phyloP scores from a whole-genome alignment of 2,329 filamentous ascomycete species.

The Colletotrichum filicis region DNA sequence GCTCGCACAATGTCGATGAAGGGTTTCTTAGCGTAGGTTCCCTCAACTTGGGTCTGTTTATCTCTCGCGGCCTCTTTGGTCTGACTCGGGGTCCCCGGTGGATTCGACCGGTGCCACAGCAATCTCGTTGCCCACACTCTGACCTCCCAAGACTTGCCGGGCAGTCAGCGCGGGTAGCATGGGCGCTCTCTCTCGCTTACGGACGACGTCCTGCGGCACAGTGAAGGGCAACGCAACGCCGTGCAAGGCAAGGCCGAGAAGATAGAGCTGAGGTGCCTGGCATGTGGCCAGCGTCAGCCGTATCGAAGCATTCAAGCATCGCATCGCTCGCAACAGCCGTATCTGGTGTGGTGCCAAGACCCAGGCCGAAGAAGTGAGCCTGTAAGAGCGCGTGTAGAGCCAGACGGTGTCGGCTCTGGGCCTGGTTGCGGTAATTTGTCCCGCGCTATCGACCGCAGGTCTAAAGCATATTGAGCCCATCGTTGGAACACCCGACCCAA shows the following conservation, averaged over 20 bases:
- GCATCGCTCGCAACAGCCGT: slow-evolving; percentile 20
- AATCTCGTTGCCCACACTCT: slow-evolving; percentile 27
- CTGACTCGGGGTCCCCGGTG: slow-evolving; percentile 33
- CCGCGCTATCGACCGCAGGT: slow-evolving; percentile 31
- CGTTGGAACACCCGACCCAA: background rate
- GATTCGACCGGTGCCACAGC: slow-evolving; percentile 32
- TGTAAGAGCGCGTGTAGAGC: slow-evolving; percentile 23
- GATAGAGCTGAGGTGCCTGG: slow-evolving; percentile 10
- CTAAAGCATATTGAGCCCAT: slow-evolving; percentile 20
- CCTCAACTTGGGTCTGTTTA: slow-evolving; percentile 26
- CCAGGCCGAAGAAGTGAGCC: slow-evolving; percentile 2
- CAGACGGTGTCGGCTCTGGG: slow-evolving; percentile 28
- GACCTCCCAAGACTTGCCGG: slow-evolving; percentile 26
- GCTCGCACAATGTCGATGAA: background rate
- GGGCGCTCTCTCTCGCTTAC: slow-evolving; percentile 2
- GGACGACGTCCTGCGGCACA: slow-evolving; percentile 12
- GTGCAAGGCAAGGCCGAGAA: background rate
- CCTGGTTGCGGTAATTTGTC: slow-evolving; percentile 35
- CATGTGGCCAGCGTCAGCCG: slow-evolving; percentile 13
- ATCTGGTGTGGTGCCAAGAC: slow-evolving; percentile 29
- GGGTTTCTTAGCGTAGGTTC: slow-evolving; percentile 16
- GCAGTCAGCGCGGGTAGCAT: slow-evolving; percentile 1
- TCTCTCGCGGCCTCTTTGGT: slow-evolving; percentile 24
- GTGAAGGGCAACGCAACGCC: background rate
- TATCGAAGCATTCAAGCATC: slow-evolving; percentile 10